Evolutionary conservation across 1,284 basidiomycete genomes (phyloP).

Genomic region (Malassezia caprae): DNA sequence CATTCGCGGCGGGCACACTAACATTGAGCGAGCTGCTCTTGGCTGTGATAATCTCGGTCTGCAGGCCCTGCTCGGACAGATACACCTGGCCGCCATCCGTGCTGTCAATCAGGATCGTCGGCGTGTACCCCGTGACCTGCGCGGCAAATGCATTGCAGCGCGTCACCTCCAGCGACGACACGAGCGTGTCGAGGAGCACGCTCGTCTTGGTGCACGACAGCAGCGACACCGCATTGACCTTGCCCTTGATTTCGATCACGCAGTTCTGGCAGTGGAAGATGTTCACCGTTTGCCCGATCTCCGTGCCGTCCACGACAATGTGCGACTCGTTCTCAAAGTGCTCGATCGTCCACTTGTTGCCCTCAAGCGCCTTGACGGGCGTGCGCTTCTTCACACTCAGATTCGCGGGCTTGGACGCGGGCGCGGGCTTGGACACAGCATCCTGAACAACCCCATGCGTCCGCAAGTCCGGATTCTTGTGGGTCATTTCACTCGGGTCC

Average conservation of each 20-base stretch:
- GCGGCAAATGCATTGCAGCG: conserved; percentile 83
- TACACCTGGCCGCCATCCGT: conserved; percentile 93
- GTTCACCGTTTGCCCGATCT: conserved; percentile 76
- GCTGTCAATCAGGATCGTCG: conserved; percentile 85
- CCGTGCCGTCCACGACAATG: conserved; percentile 67
- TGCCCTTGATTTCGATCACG: conserved; percentile 79
- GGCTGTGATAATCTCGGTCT: conserved; percentile 79
- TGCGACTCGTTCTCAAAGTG: conserved; percentile 74
- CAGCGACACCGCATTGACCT: conserved; percentile 86
- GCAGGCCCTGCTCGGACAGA: conserved; percentile 70
- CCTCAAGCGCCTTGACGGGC: conserved; percentile 76
- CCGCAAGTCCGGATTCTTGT: conserved; percentile 84
- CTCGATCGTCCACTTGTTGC: conserved; percentile 90
- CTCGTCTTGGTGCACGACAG: conserved; percentile 81
- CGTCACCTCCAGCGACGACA: conserved; percentile 77
- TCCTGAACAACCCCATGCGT: conserved; percentile 45
- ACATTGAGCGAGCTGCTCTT: conserved; percentile 94
- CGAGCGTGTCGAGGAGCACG: conserved; percentile 78
- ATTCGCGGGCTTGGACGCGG: conserved; percentile 28
- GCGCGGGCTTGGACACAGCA: conserved; percentile 23
- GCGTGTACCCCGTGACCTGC: conserved; percentile 78
- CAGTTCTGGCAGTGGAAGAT: conserved; percentile 83
- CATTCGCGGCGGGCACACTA: conserved; percentile 71
- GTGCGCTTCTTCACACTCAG: conserved; percentile 63
- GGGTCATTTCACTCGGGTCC: conserved; percentile 90